Evolutionary conservation across 2,329 filamentous ascomycete genomes (phyloP), one percentile per base, ranked within the genome.

Genomic region (Ophiostoma populinum): DNA sequence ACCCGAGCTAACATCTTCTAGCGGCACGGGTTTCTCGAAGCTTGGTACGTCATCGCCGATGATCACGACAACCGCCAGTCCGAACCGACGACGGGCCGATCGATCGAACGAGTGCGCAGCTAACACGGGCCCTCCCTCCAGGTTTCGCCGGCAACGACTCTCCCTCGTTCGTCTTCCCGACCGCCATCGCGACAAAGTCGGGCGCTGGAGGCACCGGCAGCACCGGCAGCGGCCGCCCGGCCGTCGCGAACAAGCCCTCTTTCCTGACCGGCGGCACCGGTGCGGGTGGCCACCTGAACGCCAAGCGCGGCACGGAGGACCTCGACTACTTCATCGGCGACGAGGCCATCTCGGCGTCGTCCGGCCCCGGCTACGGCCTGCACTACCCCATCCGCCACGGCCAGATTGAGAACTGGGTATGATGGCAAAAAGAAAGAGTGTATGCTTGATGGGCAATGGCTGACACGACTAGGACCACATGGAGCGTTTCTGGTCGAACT

Each of bases 401-500:
- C 32, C 90, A 98, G 63, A 82, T 98, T 57, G 90, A 98, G 63
- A 95, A 98, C 55, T 98, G 90, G 90, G 81, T 90, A 64, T 38
- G 70, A 6, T 13, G 13, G 4, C 17, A 15, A 28, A 13, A 8
- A 16, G 4, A n/a, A 3, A 16, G n/a, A 13, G 5, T n/a, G n/a
- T n/a, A n/a, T n/a, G n/a, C n/a, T n/a, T n/a, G n/a, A n/a, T n/a
- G n/a, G n/a, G n/a, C 7, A n/a, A 4, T 18, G 6, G 16, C 28
- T 18, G 18, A 30, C 28, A 30, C 12, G 11, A 4, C 17, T 46
- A 90, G 81, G 90, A 98, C 59, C 82, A 94, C 51, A 98, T 98
- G 90, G 90, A 98, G 59, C 78, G 90, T 43, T 98, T 95, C 63
- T 98, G 90, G 90, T 95, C 92, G 46, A 95, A 95, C 63, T 98